These are phyloP conservation scores for Pseudogymnoascus sp. DNA, from an alignment of 2,329 filamentous ascomycete species.

Conservation along the genomic window DNA sequence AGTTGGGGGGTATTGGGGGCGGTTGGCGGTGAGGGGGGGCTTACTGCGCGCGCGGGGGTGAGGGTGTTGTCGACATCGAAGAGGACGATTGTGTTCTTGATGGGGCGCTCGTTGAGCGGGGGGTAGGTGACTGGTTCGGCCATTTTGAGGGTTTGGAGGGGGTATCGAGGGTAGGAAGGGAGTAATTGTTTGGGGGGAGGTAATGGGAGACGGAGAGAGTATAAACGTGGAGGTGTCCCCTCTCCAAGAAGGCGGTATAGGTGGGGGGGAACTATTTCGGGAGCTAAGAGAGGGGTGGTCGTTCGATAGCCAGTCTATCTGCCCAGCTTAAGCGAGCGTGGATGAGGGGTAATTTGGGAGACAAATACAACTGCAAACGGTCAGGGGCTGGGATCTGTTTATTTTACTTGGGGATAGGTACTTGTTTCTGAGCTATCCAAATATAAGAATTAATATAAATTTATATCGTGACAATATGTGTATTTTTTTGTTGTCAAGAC, in stretches of 20 bases:
- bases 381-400: not conserved
- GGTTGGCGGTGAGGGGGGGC: slow-evolving; percentile 23
- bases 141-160: not conserved
- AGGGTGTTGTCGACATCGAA: slow-evolving; percentile 97
- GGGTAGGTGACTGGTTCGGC: slow-evolving; percentile 37
- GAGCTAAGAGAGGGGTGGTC: slow-evolving; percentile 6
- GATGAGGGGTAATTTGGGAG: not conserved
- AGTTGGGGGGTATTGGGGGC: slow-evolving; percentile 12
- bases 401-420: not conserved
- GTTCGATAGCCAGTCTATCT: not conserved
- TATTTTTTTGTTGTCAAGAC: not conserved
- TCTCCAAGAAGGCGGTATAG: not conserved
- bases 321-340: slow-evolving; percentile 6
- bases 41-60: slow-evolving; percentile 71
- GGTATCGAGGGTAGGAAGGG: not conserved
- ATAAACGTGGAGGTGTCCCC: slow-evolving; percentile 5
- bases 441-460: not conserved
- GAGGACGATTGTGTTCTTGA: slow-evolving; percentile 89
- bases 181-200: not conserved
- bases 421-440: not conserved
- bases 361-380: not conserved
- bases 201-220: not conserved
- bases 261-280: slow-evolving; percentile 7
- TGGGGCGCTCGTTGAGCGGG: slow-evolving; percentile 71
- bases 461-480: not conserved